Conservation (phyloP, 192 early-diverging fungal species). For the Coemansia javaensis region DNA sequence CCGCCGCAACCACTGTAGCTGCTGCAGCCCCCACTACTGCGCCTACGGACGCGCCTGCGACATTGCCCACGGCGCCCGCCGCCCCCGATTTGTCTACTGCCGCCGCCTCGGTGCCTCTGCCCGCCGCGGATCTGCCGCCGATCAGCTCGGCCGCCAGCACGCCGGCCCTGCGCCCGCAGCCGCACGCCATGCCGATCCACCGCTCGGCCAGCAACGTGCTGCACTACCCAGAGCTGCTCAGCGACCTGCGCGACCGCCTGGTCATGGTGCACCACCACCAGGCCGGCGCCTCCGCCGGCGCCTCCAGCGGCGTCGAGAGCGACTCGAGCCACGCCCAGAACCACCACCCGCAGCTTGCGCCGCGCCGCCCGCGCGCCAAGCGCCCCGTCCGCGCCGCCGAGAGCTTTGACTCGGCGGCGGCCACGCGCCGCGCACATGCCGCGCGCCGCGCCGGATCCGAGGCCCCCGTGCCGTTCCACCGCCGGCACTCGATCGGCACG, state of each 20-base stretch:
- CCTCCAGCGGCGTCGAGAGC: constrained; percentile 42
- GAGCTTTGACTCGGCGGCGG: constrained; percentile 4
- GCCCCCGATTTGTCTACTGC: constrained; percentile 11
- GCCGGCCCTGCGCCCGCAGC: constrained; percentile 24
- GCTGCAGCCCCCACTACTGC: constrained; percentile 5
- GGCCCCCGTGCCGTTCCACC: constrained; percentile 17
- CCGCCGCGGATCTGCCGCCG: constrained; percentile 8
- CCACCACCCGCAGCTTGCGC: background rate
- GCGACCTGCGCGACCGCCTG: constrained; percentile 48
- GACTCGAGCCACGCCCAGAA: constrained; percentile 18
- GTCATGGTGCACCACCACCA: constrained; percentile 47
- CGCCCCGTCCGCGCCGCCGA: constrained; percentile 14
- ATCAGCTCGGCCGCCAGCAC: constrained; percentile 35
- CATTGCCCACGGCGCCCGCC: constrained; percentile 4
- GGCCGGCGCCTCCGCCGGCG: constrained; percentile 8
- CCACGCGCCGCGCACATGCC: constrained; percentile 1
- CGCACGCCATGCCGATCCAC: constrained; percentile 31
- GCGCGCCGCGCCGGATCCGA: background rate
- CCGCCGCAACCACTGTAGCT: constrained; percentile 4
- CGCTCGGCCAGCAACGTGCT: constrained; percentile 50
- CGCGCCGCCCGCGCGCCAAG: constrained; percentile 20
- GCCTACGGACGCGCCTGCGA: background rate
- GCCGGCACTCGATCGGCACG: constrained; percentile 46
- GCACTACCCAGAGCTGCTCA: constrained; percentile 50
- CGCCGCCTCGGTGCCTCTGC: background rate